phyloP scores from a whole-genome alignment of 2,329 filamentous ascomycete species.

The Penicillium sp. region DNA sequence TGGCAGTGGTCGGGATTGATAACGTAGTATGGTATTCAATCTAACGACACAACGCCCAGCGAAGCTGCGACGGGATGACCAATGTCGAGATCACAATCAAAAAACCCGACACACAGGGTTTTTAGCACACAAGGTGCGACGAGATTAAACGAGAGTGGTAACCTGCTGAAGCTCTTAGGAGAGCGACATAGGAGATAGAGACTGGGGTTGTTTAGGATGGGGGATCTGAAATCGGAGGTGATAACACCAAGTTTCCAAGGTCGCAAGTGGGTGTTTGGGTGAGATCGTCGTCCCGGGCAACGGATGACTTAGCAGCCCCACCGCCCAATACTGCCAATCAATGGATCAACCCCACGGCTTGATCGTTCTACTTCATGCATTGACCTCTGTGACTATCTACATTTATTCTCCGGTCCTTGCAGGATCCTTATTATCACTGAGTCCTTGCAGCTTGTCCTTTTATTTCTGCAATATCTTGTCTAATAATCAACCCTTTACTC shows the following conservation, averaged over 20 bases:
- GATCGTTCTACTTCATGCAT: constrained; percentile 7
- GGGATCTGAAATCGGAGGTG: constrained; percentile 19
- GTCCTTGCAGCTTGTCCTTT: constrained; percentile 1
- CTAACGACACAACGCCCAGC: constrained; percentile 17
- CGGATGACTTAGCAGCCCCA: constrained; percentile 33
- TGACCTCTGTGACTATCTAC: constrained; percentile 1
- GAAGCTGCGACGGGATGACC: constrained; percentile 14
- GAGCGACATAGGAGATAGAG: constrained; percentile 18
- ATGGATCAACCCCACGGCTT: constrained; percentile 26
- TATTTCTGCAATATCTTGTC: constrained; percentile 1
- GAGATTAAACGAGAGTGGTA: constrained; percentile 22
- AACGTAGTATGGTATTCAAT: constrained; percentile 17
- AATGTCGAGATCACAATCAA: constrained; percentile 19
- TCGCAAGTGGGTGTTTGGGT: constrained; percentile 31
- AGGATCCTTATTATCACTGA: constrained; percentile 8
- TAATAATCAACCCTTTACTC: neutral
- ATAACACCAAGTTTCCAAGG: constrained; percentile 22
- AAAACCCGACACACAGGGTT: constrained; percentile 17
- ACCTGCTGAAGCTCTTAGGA: constrained; percentile 14
- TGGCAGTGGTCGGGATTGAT: constrained; percentile 6
- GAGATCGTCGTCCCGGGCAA: constrained; percentile 37
- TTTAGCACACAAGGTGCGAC: constrained; percentile 20
- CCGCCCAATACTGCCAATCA: constrained; percentile 33
- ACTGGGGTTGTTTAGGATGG: constrained; percentile 26
- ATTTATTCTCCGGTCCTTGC: constrained; percentile 13